These are phyloP conservation scores for Nemania sp. DNA, from an alignment of 2,329 filamentous ascomycete genomes.

Conservation along the genomic window DNA sequence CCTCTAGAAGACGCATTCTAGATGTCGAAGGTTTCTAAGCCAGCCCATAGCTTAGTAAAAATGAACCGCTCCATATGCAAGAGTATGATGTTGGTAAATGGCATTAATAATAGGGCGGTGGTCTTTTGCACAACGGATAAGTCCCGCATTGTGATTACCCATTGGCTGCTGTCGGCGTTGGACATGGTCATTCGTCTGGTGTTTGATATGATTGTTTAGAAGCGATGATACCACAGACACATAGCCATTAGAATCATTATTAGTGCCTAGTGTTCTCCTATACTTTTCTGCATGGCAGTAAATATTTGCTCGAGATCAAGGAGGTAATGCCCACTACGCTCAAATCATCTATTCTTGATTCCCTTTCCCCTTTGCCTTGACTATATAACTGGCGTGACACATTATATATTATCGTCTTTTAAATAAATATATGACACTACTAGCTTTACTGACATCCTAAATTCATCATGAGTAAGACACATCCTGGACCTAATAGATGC, in stretches of 20 bases:
- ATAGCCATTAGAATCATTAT: slow-evolving; percentile 35
- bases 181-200: slow-evolving; percentile 41
- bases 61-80: not conserved
- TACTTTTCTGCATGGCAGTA: not conserved
- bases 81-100: slow-evolving; percentile 1
- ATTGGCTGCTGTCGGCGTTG: slow-evolving; percentile 38
- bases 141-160: slow-evolving; percentile 29
- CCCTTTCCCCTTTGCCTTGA: not conserved
- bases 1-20: slow-evolving; percentile 87
- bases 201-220: slow-evolving; percentile 45
- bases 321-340: not conserved
- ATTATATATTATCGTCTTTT: not conserved
- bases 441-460: not conserved
- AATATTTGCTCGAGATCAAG: not conserved
- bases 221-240: slow-evolving; percentile 49
- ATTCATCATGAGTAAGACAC: not conserved
- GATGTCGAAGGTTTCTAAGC: slow-evolving; percentile 25
- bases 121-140: slow-evolving; percentile 19
- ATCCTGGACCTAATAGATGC: not conserved
- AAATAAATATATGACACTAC: not conserved
- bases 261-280: slow-evolving; percentile 9
- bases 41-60: slow-evolving; percentile 8
- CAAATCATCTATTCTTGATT: not conserved
- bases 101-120: not conserved
- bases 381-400: not conserved